Percentiles rank a stretch among this genome's conserved stretches.
Conservation (phyloP, 75 land plant species). For the Selaginella tamariscina region DNA sequence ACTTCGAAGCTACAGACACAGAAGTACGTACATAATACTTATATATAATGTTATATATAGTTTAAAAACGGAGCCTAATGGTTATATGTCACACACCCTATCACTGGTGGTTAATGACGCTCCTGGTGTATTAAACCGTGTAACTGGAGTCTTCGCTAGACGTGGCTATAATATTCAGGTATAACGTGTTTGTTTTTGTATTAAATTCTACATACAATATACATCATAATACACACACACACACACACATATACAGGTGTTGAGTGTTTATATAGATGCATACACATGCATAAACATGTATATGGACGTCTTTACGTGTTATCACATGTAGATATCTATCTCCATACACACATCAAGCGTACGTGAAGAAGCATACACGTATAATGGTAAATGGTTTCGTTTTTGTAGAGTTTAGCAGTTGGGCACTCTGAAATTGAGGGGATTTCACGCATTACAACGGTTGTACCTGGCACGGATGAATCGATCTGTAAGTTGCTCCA, state of each 20-base stretch:
- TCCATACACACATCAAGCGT: no score
- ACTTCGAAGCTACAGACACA: conserved; percentile 75
- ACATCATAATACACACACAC: no score
- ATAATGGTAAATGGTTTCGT: background rate
- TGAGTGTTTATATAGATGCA: no score
- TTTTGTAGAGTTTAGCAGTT: conserved; percentile 80
- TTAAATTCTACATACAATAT: no score
- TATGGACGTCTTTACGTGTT: no score
- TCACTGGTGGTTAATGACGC: conserved; percentile 78
- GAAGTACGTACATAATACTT: no score
- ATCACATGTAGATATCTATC: no score
- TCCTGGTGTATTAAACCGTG: conserved; percentile 84
- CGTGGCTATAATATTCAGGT: conserved; percentile 98
- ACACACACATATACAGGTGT: no score
- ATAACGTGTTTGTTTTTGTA: background rate
- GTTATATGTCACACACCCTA: conserved; percentile 73
- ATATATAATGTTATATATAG: no score
- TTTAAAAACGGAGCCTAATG: conserved; percentile 55
- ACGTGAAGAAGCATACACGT: no score
- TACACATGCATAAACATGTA: no score
- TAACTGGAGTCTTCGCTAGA: conserved; percentile 83
- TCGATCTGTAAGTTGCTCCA: conserved; percentile 73
- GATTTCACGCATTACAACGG: conserved; percentile 79
- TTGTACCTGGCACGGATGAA: conserved; percentile 91
- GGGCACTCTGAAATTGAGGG: conserved; percentile 82